Evolutionary conservation across 352 stramenopile genomes (phyloP), one percentile per base, ranked within the genome.

Genomic region (Globisporangium heterothallicum): DNA sequence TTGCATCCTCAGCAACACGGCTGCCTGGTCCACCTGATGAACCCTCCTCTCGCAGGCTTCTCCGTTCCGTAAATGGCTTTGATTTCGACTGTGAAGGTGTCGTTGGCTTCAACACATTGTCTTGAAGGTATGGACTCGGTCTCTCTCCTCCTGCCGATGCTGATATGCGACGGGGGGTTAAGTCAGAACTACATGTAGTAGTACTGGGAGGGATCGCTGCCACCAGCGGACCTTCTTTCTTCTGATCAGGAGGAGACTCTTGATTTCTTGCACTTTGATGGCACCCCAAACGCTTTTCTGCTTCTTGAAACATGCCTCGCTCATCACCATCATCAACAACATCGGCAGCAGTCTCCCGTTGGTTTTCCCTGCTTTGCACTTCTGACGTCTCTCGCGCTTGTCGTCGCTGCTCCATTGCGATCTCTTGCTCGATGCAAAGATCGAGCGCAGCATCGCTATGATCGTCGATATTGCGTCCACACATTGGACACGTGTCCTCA

Each of bases 381-480:
- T 36, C 30, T 8, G 16, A 3, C 16, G 30, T 36, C 30, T 8
- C 30, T 9, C 30, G 30, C 6, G 30, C 30, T 8, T 36, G 30
- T 36, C 16, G 30, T 36, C 16, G 30, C 16, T 36, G 12, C 42
- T 25, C 36, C 54, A 61, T 40, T 41, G 35, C 46, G 29, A 49
- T 27, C 30, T 61, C 54, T 7, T 42, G 41, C n/a, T 61, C 54
- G 13, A 61, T 61, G 26, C 54, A 61, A 18, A 56, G 13, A 34
- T 56, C 54, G 3, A 61, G 34, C n/a, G 38, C 54, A 21, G 16
- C 54, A 18, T 61, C 54, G 29, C 46, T 61, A 32, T 61, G 54
- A 25, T 56, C 46, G 18, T 56, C 40, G 22, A 61, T 61, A 29
- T 47, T 56, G 22, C 47, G 35, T 13, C 54, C 38, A 6, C 54